Base-by-base conservation (phyloP, 2,329 filamentous ascomycete species). In the Bipolaris gigantea region DNA sequence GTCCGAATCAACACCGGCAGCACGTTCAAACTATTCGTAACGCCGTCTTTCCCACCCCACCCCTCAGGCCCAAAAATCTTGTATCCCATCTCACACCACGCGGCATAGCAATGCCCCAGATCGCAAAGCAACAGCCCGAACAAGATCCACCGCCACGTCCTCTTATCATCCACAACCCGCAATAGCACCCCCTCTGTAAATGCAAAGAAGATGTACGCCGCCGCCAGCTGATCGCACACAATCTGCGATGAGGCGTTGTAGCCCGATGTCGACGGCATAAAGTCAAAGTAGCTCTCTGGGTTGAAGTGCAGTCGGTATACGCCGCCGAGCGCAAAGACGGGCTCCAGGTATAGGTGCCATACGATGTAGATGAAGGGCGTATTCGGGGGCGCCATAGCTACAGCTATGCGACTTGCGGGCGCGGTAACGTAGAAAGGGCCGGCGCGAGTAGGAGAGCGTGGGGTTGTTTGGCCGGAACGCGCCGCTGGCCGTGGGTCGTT, bases 261-360 rank as follows among this genome's bases (percentile, higher is more conserved):
- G 77, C 67, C 6, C 76, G 77, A 7, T 80, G 80, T 18, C 73
- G 65, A 15, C 79, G 77, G 68, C 87, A 77, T 18, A 85, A 89
- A 59, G 88, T 76, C 57, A 23, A 92, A 83, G 75, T 91, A 92
- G 15, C 72, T 67, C 9, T 67, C 55, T 11, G 81, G 82, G 33
- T 70, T 64, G 61, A 80, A 77, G 63, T 79, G 75, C 44, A 82
- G 81, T 58, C 77, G 80, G 67, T 78, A 77, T 41, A 80, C 78
- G 33, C 83, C 83, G n/a, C 77, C 71, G 10, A 83, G 71, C 36
- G 82, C 79, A 43, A 78, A 75, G 47, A 82, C 48, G 16, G 83
- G 83, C 72, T 92, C 89, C 66, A 92, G 77, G 66, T 85, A 80
- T 59, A 92, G 83, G 76, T 92, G 91, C 77, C 92, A 91, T 67